These are phyloP conservation scores for Acanthamoeba castellanii DNA, from an alignment of 208 protist genomes.

Conservation along the genomic window DNA sequence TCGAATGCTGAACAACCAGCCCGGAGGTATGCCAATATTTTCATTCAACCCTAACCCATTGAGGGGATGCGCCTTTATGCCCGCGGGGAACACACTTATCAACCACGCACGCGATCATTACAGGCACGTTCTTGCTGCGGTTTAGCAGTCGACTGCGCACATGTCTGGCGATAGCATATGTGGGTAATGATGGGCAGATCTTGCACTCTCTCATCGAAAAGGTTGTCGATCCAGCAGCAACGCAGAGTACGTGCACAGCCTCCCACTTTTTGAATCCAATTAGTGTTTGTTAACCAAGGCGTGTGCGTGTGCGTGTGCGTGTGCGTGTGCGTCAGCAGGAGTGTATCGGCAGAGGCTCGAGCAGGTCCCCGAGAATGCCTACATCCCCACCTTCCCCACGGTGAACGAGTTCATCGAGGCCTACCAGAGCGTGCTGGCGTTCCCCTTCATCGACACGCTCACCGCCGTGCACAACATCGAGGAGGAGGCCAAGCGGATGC, in stretches of 20 bases:
- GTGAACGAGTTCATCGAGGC: constrained; percentile 71
- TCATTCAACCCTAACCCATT: background rate
- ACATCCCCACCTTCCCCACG: background rate
- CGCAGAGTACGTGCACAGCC: background rate
- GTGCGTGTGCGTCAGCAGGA: background rate
- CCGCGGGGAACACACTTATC: too few species aligned
- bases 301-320: background rate
- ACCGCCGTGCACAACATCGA: constrained; percentile 66
- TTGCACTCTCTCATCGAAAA: constrained; percentile 75
- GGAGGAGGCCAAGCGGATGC: constrained; percentile 23
- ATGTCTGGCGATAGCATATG: constrained; percentile 63
- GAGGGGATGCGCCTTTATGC: too few species aligned
- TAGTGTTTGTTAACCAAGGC: too few species aligned
- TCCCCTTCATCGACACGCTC: constrained; percentile 71
- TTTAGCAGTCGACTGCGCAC: constrained; percentile 35
- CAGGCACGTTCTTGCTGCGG: constrained; percentile 63
- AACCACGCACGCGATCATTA: background rate
- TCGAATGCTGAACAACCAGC: constrained; percentile 40
- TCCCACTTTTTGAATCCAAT: background rate
- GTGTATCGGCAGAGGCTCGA: constrained; percentile 58
- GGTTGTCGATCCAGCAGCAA: background rate
- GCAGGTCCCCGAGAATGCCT: background rate
- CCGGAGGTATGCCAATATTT: background rate
- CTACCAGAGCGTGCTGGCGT: constrained; percentile 72
- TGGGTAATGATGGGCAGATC: constrained; percentile 68